These are phyloP conservation scores for Mallotus repandus DNA, from an alignment of 441 rosid genomes.

Conservation along the genomic window DNA sequence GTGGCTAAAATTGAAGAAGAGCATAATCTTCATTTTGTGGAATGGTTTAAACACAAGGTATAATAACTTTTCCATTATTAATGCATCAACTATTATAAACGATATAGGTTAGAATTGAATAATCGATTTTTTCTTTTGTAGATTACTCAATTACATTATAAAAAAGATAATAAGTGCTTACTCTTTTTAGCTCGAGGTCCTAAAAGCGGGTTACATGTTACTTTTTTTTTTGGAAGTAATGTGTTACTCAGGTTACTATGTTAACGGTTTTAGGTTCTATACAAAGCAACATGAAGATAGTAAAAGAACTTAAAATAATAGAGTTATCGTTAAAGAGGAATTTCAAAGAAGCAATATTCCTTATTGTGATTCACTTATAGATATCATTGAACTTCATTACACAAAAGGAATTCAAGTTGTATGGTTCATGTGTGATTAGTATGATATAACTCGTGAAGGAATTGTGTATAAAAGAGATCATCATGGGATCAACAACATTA, in stretches of 20 bases:
- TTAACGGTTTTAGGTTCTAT: conserved; percentile 12
- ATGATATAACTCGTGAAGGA: conserved; percentile 4
- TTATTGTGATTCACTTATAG: conserved; percentile 7
- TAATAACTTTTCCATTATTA: neutral
- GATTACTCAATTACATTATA: neutral
- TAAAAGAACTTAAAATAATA: conserved; percentile 17
- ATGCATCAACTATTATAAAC: neutral
- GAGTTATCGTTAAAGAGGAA: conserved; percentile 10
- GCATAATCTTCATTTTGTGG: neutral
- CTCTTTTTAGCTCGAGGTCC: conserved; percentile 9
- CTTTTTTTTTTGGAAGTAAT: too few relatives aligned
- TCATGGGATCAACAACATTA: conserved; percentile 3
- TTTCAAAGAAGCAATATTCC: neutral
- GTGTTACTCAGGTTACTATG: neutral
- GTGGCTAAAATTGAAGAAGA: neutral
- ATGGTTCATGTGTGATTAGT: conserved; percentile 15
- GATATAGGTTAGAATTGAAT: neutral
- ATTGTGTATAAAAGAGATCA: conserved; percentile 3
- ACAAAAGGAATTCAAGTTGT: neutral
- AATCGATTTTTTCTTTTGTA: neutral
- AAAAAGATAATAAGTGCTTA: neutral
- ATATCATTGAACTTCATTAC: neutral
- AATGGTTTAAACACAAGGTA: neutral
- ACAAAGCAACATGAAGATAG: neutral
- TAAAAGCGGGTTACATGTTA: neutral